These are phyloP conservation scores for Lactifluus volemus DNA, from an alignment of 768 basidiomycete genomes.

Conservation along the genomic window DNA sequence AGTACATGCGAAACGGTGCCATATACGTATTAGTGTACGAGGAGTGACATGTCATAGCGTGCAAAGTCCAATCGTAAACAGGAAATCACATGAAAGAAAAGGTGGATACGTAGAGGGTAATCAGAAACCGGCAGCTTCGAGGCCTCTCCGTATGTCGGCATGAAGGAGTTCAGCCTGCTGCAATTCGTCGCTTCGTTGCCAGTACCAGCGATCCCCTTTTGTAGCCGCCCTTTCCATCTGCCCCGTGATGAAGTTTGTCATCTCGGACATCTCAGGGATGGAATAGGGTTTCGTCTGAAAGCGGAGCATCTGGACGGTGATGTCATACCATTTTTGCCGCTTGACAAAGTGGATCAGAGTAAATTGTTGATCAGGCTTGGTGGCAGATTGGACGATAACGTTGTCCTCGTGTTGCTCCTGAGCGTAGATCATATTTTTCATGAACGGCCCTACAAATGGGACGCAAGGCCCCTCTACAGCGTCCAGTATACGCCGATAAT, in stretches of 20 bases:
- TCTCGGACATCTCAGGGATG: conserved; percentile 38
- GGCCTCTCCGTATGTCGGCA: conserved; percentile 57
- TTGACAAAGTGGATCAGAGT: conserved; percentile 43
- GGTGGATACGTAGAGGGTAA: neutral
- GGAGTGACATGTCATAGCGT: neutral
- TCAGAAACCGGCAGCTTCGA: conserved; percentile 62
- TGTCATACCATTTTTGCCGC: conserved; percentile 49
- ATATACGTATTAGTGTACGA: neutral
- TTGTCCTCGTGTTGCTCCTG: conserved; percentile 41
- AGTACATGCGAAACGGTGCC: neutral
- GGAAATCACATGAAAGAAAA: neutral
- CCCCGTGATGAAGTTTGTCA: conserved; percentile 39
- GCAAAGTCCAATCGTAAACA: neutral
- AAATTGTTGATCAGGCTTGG: conserved; percentile 12
- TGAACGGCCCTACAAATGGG: conserved; percentile 58
- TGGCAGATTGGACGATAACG: conserved; percentile 18
- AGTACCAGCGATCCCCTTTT: conserved; percentile 45
- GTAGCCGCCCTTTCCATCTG: conserved; percentile 34
- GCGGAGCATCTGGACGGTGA: conserved; percentile 45
- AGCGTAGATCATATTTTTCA: conserved; percentile 51
- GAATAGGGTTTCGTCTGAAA: conserved; percentile 46
- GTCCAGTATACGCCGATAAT: conserved; percentile 42
- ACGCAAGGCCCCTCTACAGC: conserved; percentile 44
- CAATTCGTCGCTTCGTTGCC: conserved; percentile 51
- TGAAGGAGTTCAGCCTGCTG: conserved; percentile 50